These are phyloP conservation scores for Nephelium lappaceum DNA, from an alignment of 345 rosid genomes.

Conservation along the genomic window DNA sequence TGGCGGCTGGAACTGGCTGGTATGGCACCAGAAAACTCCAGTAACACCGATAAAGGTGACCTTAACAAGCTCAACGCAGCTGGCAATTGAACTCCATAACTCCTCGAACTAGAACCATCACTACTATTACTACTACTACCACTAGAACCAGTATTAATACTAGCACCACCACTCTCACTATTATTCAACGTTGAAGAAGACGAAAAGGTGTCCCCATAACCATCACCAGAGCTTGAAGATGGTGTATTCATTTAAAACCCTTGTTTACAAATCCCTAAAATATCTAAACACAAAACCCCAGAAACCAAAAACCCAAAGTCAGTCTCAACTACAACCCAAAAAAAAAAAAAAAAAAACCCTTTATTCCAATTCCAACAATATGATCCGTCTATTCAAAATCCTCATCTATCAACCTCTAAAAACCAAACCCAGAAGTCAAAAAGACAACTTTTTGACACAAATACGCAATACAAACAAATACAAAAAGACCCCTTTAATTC, in stretches of 20 bases:
- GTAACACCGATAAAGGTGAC: conserved; percentile 35
- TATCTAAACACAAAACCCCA: background rate
- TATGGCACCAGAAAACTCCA: conserved; percentile 41
- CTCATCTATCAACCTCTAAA: too few relatives aligned
- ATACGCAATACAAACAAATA: too few relatives aligned
- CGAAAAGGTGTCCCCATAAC: background rate
- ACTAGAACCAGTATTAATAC: background rate
- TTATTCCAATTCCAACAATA: background rate
- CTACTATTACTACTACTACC: background rate
- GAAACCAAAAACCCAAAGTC: background rate
- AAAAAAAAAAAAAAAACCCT: background rate
- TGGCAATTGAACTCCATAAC: conserved; percentile 31
- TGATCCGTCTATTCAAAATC: background rate
- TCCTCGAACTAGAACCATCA: conserved; percentile 17
- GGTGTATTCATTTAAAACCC: conserved; percentile 20
- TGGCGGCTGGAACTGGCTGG: conserved; percentile 7
- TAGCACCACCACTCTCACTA: background rate
- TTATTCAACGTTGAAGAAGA: background rate
- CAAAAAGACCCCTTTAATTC: background rate
- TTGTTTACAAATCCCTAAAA: background rate
- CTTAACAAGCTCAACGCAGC: conserved; percentile 29
- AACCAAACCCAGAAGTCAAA: too few relatives aligned
- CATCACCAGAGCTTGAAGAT: background rate
- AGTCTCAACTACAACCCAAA: background rate
- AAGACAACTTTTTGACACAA: too few relatives aligned